phyloP scores from a whole-genome alignment of 108 stramenopile species.

The Fragilaria radians region DNA sequence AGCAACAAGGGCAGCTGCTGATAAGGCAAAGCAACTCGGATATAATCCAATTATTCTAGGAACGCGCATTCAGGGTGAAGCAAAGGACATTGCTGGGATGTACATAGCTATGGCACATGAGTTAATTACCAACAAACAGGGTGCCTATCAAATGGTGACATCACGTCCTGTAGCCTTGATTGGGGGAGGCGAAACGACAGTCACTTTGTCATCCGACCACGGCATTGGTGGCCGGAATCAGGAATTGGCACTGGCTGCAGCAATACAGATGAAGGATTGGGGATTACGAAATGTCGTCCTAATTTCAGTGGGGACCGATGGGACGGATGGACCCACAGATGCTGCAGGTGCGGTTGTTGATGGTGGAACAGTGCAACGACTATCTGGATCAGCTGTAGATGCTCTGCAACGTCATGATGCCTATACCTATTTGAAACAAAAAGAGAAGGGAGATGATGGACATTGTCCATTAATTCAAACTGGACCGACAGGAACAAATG shows the following conservation, averaged over 20 bases:
- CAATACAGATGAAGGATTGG: constrained; percentile 41
- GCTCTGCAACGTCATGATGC: constrained; percentile 62
- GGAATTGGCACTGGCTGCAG: constrained; percentile 75
- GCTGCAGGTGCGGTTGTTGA: constrained; percentile 87
- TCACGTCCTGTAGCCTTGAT: constrained; percentile 60
- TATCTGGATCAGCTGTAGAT: constrained; percentile 28
- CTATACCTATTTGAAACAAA: constrained; percentile 47
- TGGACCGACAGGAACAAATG: constrained; percentile 84
- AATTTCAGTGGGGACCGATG: constrained; percentile 78
- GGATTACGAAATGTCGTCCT: constrained; percentile 61
- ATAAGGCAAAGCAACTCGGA: constrained; percentile 48
- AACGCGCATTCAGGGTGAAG: constrained; percentile 72
- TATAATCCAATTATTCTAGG: constrained; percentile 74
- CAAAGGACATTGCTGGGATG: constrained; percentile 53
- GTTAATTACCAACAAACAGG: constrained; percentile 8
- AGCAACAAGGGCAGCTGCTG: constrained; percentile 69
- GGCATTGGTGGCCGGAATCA: constrained; percentile 88
- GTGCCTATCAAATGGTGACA: constrained; percentile 18
- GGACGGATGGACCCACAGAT: constrained; percentile 87
- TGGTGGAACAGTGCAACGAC: constrained; percentile 39
- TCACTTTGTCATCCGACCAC: constrained; percentile 45
- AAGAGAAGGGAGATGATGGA: constrained; percentile 5
- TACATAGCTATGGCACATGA: constrained; percentile 70
- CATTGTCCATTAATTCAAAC: constrained; percentile 45
- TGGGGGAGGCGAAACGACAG: constrained; percentile 85